phyloP scores from a whole-genome alignment of 2,329 filamentous ascomycete genomes.

The Aspergillus sp. region DNA sequence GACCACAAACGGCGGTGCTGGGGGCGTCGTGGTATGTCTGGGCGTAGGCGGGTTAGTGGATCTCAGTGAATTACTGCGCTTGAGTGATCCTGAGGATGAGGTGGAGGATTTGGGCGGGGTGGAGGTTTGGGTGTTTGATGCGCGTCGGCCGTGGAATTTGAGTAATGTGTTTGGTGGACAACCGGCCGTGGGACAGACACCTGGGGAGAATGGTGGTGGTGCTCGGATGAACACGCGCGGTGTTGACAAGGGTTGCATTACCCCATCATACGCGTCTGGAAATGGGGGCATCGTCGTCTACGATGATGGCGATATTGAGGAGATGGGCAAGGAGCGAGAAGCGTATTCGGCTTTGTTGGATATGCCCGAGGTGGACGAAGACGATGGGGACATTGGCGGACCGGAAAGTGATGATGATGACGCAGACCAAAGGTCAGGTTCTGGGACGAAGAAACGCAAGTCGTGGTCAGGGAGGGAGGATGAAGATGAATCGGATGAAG shows the following conservation, averaged over 20 bases:
- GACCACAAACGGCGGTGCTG: conserved; percentile 70
- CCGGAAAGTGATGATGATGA: conserved; percentile 49
- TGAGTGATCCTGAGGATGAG: conserved; percentile 62
- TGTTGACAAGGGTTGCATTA: conserved; percentile 64
- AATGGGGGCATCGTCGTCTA: conserved; percentile 87
- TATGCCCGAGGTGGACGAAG: conserved; percentile 83
- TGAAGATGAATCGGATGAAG: conserved; percentile 59
- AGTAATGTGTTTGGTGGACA: conserved; percentile 83
- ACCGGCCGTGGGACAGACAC: conserved; percentile 44
- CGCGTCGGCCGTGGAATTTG: conserved; percentile 88
- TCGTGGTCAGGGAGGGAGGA: conserved; percentile 65
- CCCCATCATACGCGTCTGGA: conserved; percentile 63
- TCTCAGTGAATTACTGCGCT: conserved; percentile 67
- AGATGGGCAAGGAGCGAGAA: conserved; percentile 62
- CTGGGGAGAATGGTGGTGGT: conserved; percentile 38
- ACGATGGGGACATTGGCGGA: conserved; percentile 53
- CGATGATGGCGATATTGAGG: conserved; percentile 91
- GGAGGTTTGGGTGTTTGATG: conserved; percentile 90
- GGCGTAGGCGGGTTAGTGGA: conserved; percentile 90
- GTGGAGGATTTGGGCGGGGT: conserved; percentile 65
- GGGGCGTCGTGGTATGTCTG: conserved; percentile 83
- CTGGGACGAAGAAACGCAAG: conserved; percentile 58
- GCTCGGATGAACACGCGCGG: conserved; percentile 50
- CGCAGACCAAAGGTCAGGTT: conserved; percentile 25
- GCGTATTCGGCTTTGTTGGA: conserved; percentile 79